These are phyloP conservation scores for Pestalotiopsis sp. DNA, from an alignment of 2,329 filamentous ascomycete genomes.

Conservation along the genomic window DNA sequence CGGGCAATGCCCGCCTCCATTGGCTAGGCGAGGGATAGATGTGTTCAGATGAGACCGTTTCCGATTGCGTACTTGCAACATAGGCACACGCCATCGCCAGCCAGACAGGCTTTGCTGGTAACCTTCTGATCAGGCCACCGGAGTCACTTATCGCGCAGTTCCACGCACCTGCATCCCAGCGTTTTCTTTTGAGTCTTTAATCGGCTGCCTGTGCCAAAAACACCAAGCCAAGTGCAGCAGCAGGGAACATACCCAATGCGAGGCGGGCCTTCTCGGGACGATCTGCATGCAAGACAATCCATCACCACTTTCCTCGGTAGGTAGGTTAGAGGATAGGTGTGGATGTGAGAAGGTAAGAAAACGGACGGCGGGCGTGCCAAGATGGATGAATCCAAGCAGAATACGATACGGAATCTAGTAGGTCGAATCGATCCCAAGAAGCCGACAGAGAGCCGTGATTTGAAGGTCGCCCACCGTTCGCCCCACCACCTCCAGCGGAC, in stretches of 20 bases:
- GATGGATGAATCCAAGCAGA: background rate
- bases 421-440: background rate
- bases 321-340: background rate
- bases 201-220: background rate
- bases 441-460: background rate
- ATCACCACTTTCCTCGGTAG: background rate
- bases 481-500: background rate
- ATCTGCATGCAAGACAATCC: background rate
- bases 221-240: background rate
- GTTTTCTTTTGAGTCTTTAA: background rate
- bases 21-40: too few species aligned
- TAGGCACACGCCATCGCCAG: too few species aligned
- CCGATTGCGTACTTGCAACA: too few species aligned
- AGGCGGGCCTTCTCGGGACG: background rate
- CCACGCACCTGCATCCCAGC: background rate
- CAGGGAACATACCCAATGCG: background rate
- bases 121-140: too few species aligned
- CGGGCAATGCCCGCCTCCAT: too few species aligned
- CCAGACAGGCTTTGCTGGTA: too few species aligned
- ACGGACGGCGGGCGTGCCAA: background rate
- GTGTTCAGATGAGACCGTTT: too few species aligned
- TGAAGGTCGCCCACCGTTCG: background rate
- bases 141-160: background rate
- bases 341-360: background rate
- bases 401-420: background rate